These are phyloP conservation scores for Fraxinus sp. DNA, from an alignment of 305 asterid genomes.

Conservation along the genomic window DNA sequence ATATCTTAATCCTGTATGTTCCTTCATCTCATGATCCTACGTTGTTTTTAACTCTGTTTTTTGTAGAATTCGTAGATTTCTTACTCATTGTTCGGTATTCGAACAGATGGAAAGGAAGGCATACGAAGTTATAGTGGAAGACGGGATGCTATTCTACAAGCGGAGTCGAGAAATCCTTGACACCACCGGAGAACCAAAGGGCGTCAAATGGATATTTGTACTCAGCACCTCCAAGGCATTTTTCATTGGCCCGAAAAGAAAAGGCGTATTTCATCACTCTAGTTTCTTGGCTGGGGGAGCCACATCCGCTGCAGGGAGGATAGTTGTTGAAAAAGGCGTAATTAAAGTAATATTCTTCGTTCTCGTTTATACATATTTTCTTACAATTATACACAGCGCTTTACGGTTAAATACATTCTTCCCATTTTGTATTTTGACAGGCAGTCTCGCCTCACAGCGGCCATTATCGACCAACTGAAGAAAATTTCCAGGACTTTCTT, in stretches of 20 bases:
- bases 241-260: conserved; percentile 75
- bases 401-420: background rate
- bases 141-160: conserved; percentile 64
- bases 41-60: background rate
- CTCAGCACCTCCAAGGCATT: conserved; percentile 79
- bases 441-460: conserved; percentile 99
- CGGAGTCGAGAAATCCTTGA: conserved; percentile 61
- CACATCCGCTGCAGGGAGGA: conserved; percentile 87
- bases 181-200: conserved; percentile 63
- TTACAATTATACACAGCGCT: background rate
- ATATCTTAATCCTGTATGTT: conserved; percentile 83
- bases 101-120: conserved; percentile 80
- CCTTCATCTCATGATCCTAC: background rate
- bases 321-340: conserved; percentile 69
- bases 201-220: conserved; percentile 89
- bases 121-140: conserved; percentile 72
- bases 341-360: conserved; percentile 54
- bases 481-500: conserved; percentile 72
- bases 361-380: background rate
- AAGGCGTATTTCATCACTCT: conserved; percentile 92
- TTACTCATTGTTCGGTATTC: background rate
- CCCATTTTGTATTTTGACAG: conserved; percentile 32
- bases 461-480: conserved; percentile 85
- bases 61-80: background rate
- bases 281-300: conserved; percentile 98